phyloP scores from a whole-genome alignment of 306 rosid species.

The Lagenaria siceraria region DNA sequence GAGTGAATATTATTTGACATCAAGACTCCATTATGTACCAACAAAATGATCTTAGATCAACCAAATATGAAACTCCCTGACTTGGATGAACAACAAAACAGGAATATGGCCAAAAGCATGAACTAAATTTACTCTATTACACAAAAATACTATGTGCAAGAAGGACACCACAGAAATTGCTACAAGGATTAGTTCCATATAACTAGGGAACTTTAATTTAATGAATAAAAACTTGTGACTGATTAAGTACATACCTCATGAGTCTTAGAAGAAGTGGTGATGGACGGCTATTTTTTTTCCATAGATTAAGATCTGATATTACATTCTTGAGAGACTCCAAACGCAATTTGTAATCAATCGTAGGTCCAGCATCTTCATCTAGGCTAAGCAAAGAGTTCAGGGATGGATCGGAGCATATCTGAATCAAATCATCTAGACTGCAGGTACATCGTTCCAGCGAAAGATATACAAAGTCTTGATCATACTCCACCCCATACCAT shows the following conservation, averaged over 20 bases:
- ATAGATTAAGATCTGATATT: conserved; percentile 22
- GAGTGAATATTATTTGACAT: not conserved
- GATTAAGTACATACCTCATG: conserved; percentile 43
- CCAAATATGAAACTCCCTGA: not conserved
- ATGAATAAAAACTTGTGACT: not conserved
- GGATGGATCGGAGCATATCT: conserved; percentile 21
- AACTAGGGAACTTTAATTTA: not conserved
- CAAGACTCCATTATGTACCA: not conserved
- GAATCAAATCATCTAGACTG: conserved; percentile 57
- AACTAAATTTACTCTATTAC: not conserved
- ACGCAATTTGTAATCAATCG: conserved; percentile 19
- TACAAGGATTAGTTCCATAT: not conserved
- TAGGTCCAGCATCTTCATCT: conserved; percentile 17
- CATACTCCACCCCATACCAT: conserved; percentile 78
- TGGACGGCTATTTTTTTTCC: conserved; percentile 49
- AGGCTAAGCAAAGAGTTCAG: conserved; percentile 7
- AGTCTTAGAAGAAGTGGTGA: conserved; percentile 45
- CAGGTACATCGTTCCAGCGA: conserved; percentile 68
- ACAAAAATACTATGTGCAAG: not conserved
- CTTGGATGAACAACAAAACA: not conserved
- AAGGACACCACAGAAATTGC: not conserved
- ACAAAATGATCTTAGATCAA: not conserved
- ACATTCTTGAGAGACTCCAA: conserved; percentile 23
- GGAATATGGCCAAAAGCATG: not conserved
- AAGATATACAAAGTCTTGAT: conserved; percentile 72